phyloP scores from a whole-genome alignment of 805 yeast species.

The Priceomyces melissophilus region DNA sequence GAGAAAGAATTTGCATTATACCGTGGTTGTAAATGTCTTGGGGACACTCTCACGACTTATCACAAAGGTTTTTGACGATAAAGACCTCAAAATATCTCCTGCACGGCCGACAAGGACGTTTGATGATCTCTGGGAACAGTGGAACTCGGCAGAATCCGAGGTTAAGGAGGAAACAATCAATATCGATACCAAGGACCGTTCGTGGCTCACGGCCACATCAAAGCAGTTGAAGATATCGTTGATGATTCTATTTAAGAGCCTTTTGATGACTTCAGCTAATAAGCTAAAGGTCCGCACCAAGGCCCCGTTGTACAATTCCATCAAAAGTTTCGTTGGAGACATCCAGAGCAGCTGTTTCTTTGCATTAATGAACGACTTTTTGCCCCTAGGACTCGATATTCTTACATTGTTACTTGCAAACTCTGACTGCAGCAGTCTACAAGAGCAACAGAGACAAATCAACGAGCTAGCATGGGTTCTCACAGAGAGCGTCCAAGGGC shows the following conservation, averaged over 20 bases:
- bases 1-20: constrained; percentile 20
- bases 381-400: constrained; percentile 29
- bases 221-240: constrained; percentile 35
- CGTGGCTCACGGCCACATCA: constrained; percentile 39
- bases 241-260: constrained; percentile 25
- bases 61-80: constrained; percentile 30
- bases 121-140: no score
- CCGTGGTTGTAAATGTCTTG: constrained; percentile 18
- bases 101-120: no score
- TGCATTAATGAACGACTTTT: constrained; percentile 28
- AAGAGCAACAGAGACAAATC: constrained; percentile 7
- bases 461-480: constrained; percentile 5
- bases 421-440: not conserved
- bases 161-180: no score
- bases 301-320: constrained; percentile 16
- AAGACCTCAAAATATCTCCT: constrained; percentile 6
- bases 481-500: constrained; percentile 3
- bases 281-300: constrained; percentile 21
- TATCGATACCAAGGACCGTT: constrained; percentile 12
- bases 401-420: constrained; percentile 19
- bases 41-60: constrained; percentile 19
- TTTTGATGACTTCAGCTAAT: constrained; percentile 19
- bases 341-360: constrained; percentile 24
- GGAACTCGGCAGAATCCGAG: not conserved
- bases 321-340: constrained; percentile 20